These are phyloP conservation scores for Globomyces pollinis-pini DNA, from an alignment of 192 early-diverging fungal species.

Conservation along the genomic window DNA sequence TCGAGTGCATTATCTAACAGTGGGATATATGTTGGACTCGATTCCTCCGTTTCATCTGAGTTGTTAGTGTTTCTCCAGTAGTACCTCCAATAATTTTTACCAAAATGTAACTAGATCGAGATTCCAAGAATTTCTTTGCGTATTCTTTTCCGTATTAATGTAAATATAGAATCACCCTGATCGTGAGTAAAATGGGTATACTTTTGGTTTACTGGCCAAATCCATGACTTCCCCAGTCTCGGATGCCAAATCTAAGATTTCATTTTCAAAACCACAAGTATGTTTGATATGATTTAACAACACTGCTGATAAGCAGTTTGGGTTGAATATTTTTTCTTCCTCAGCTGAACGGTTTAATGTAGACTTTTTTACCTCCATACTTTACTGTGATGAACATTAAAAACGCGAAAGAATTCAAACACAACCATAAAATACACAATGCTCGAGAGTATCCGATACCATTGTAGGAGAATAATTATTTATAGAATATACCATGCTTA, in stretches of 20 bases:
- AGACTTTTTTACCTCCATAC: conserved; percentile 30
- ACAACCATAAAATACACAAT: too few species aligned
- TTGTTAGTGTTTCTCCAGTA: conserved; percentile 9
- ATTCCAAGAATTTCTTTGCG: conserved; percentile 43
- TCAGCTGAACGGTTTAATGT: conserved; percentile 23
- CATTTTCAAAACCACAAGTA: conserved; percentile 26
- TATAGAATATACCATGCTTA: too few species aligned
- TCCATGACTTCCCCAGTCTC: conserved; percentile 51
- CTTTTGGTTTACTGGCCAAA: conserved; percentile 35
- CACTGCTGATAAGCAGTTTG: conserved; percentile 39
- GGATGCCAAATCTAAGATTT: conserved; percentile 41
- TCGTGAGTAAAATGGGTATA: too few species aligned
- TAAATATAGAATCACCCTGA: too few species aligned
- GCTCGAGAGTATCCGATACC: too few species aligned
- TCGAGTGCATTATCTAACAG: conserved; percentile 33
- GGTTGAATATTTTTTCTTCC: conserved; percentile 43
- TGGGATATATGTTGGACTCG: conserved; percentile 26
- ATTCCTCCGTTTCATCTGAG: conserved; percentile 37
- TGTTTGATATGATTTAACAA: conserved; percentile 36
- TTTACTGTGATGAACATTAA: conserved; percentile 30
- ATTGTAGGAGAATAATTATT: too few species aligned
- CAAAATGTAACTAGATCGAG: conserved; percentile 51
- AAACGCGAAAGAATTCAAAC: too few species aligned
- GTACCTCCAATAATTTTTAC: conserved; percentile 49
- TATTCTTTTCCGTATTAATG: too few species aligned